phyloP scores from a whole-genome alignment of 2,329 filamentous ascomycete species.

The Onygena corvina region DNA sequence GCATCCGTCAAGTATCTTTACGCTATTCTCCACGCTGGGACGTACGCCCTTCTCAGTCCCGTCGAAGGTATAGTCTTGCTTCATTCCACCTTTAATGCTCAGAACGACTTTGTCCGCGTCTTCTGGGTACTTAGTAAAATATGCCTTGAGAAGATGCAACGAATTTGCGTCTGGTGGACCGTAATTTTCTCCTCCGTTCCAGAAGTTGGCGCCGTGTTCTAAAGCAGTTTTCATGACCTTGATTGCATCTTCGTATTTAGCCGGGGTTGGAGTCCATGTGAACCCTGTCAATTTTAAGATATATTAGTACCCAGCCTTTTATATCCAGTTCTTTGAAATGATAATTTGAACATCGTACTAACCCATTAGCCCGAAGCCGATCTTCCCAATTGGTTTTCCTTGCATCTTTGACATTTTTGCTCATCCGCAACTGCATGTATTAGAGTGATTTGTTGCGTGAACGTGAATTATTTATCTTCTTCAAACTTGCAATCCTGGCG shows the following conservation, averaged over 20 bases:
- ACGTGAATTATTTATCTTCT: neutral
- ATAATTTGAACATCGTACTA: neutral
- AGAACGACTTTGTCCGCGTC: slow-evolving; percentile 22
- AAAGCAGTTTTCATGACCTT: slow-evolving; percentile 42
- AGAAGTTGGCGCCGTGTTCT: slow-evolving; percentile 23
- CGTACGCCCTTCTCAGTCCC: slow-evolving; percentile 41
- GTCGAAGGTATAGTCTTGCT: slow-evolving; percentile 28
- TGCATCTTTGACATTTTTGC: slow-evolving; percentile 14
- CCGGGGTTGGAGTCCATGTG: slow-evolving; percentile 18
- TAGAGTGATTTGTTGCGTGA: neutral
- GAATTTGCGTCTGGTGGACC: slow-evolving; percentile 22
- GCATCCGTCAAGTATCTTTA: slow-evolving; percentile 36
- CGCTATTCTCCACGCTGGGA: slow-evolving; percentile 43
- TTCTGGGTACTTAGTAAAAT: slow-evolving; percentile 22
- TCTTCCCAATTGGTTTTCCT: slow-evolving; percentile 19
- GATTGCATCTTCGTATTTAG: slow-evolving; percentile 26
- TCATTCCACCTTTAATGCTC: slow-evolving; percentile 22
- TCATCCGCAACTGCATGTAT: too few relatives aligned
- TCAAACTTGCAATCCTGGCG: too few relatives aligned
- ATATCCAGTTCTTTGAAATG: neutral
- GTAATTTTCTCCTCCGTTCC: slow-evolving; percentile 26
- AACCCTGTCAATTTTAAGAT: slow-evolving; percentile 16
- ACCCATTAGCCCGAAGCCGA: slow-evolving; percentile 22
- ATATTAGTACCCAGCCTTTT: neutral
- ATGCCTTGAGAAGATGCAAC: slow-evolving; percentile 21